phyloP scores from a whole-genome alignment of 768 basidiomycete species.

The Obba rivulosa region DNA sequence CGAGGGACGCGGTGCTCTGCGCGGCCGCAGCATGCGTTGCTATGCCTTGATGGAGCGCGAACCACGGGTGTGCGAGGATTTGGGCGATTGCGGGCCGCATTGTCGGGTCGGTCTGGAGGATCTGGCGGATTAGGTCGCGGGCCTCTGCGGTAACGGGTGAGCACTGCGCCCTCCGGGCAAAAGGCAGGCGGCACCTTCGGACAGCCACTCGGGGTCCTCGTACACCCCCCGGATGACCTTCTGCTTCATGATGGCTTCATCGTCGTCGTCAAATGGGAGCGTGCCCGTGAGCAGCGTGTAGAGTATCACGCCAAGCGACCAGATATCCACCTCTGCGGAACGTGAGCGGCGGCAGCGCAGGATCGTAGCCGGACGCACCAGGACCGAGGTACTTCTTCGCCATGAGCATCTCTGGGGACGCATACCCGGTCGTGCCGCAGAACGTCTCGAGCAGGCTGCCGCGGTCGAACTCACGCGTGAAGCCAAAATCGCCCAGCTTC shows the following conservation, averaged over 20 bases:
- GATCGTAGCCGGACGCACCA: conserved; percentile 43
- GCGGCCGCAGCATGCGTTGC: conserved; percentile 1
- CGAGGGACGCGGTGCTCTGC: conserved; percentile 17
- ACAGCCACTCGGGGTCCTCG: conserved; percentile 91
- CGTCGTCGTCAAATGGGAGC: conserved; percentile 87
- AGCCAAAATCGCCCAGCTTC: conserved; percentile 93
- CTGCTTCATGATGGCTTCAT: conserved; percentile 75
- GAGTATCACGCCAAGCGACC: conserved; percentile 91
- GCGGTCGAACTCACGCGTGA: conserved; percentile 85
- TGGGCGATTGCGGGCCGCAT: conserved; percentile 78
- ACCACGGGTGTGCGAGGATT: conserved; percentile 87
- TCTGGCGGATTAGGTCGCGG: conserved; percentile 73
- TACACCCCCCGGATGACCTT: conserved; percentile 84
- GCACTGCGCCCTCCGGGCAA: background rate
- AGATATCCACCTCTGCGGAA: conserved; percentile 81
- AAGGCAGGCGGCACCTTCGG: conserved; percentile 47
- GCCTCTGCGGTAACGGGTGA: conserved; percentile 49
- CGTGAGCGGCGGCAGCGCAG: background rate
- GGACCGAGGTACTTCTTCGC: conserved; percentile 87
- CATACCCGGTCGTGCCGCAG: conserved; percentile 93
- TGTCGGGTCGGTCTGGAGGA: conserved; percentile 72
- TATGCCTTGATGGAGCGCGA: conserved; percentile 29
- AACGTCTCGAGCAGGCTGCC: conserved; percentile 83
- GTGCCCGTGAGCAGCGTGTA: conserved; percentile 89
- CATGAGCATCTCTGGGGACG: conserved; percentile 87